phyloP scores from a whole-genome alignment of 1,139 yeast species.

The Kodamaea sp. region DNA sequence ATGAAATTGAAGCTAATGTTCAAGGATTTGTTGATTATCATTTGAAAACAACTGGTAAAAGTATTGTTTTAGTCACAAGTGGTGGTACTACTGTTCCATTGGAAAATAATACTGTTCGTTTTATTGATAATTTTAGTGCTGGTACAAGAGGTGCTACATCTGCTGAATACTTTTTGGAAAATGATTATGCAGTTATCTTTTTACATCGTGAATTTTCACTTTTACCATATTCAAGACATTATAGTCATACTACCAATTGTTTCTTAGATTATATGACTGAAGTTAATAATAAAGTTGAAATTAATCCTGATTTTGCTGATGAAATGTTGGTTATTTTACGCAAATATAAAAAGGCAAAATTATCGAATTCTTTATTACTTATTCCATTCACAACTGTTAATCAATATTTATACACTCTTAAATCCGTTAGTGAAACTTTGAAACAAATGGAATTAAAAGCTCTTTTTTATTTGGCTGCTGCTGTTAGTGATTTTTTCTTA shows the following conservation, averaged over 20 bases:
- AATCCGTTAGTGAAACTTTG: slow-evolving; percentile 59
- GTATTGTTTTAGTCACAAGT: slow-evolving; percentile 78
- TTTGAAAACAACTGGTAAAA: slow-evolving; percentile 36
- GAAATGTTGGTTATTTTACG: slow-evolving; percentile 63
- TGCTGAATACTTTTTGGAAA: slow-evolving; percentile 83
- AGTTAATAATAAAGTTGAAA: slow-evolving; percentile 49
- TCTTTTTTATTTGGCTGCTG: slow-evolving; percentile 89
- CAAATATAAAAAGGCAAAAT: slow-evolving; percentile 60
- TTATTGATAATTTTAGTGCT: slow-evolving; percentile 94
- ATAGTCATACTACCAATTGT: slow-evolving; percentile 78
- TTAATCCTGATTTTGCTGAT: slow-evolving; percentile 57
- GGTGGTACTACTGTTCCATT: slow-evolving; percentile 99
- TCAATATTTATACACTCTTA: slow-evolving; percentile 84
- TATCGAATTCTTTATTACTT: slow-evolving; percentile 56
- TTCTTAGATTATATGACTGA: slow-evolving; percentile 80
- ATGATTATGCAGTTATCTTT: slow-evolving; percentile 88
- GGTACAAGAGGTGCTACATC: slow-evolving; percentile 97
- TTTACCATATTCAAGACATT: slow-evolving; percentile 86
- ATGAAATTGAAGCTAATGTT: slow-evolving; percentile 55
- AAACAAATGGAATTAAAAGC: slow-evolving; percentile 53
- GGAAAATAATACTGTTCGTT: slow-evolving; percentile 93
- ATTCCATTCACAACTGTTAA: slow-evolving; percentile 94
- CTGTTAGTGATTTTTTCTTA: slow-evolving; percentile 92
- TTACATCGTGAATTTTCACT: slow-evolving; percentile 89
- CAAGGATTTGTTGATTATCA: slow-evolving; percentile 55